Evolutionary conservation across 2,329 filamentous ascomycete species (phyloP), one percentile per base, ranked within the genome.

Genomic region (Polychaeton citri): DNA sequence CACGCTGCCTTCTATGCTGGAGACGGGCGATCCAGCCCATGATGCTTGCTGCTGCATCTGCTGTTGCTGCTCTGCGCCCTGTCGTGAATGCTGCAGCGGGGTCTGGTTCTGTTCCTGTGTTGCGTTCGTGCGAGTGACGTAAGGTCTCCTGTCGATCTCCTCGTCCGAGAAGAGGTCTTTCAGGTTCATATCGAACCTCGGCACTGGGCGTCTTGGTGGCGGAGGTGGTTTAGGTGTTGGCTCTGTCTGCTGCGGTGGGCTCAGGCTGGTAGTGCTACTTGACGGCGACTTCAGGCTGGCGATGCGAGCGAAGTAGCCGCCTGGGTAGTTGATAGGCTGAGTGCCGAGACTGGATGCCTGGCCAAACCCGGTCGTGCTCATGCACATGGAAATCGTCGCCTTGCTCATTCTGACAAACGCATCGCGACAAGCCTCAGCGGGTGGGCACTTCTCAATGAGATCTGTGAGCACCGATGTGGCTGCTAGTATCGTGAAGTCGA

Each of bases 391-490:
- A 34, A 96, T 81, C 0, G 88, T 96, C 7, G 87, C 87, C 62
- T 90, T 93, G 50, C 84, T 87, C 64, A 94, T 96, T 26, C 88
- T 76, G 49, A 93, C 84, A 54, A 96, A 95, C 1, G 90, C 87
- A 56, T 96, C 87, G 10, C 86, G 77, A 57, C 88, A 96, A 8
- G 87, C 85, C 65, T 95, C 87, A 20, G 88, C 88, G 0, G 88
- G 88, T 0, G 88, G 87, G 48, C 90, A 96, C 57, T 94, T 94
- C 46, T 92, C 83, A 45, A 92, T 87, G 43, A 96, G 69, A 53
- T 95, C 90, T 4, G 77, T 80, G 30, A 96, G 77, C 6, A 96
- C 86, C 2, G 88, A 95, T 33, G 85, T 95, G 16, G 87, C 88
- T 6, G 87, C 85, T 33, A 95, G 68, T 6, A 96, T 83, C 1